Evolutionary conservation across 2,329 filamentous ascomycete genomes (phyloP).

Genomic region (Alternaria consortialis): DNA sequence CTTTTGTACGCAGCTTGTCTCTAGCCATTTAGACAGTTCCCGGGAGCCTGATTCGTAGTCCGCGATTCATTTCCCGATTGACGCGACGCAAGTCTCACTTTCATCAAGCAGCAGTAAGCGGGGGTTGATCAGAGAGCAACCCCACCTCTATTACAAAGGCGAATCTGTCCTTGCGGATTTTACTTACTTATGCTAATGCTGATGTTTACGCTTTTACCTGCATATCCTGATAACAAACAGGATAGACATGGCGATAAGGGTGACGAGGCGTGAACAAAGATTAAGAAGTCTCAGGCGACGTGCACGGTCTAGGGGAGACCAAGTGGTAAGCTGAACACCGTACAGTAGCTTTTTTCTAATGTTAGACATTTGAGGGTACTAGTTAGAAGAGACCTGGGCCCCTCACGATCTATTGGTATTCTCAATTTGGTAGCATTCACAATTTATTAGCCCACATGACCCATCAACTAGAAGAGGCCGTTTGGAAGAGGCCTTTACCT

Average conservation of each 20-base stretch:
- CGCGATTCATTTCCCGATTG: conserved; percentile 1
- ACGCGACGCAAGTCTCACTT: neutral
- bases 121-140: neutral
- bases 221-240: conserved; percentile 4
- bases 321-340: neutral
- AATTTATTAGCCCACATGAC: neutral
- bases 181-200: neutral
- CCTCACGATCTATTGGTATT: conserved; percentile 2
- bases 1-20: conserved; percentile 1
- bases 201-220: neutral
- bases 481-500: neutral
- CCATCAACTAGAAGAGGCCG: neutral
- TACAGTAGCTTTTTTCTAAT: neutral
- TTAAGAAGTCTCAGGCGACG: neutral
- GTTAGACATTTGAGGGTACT: neutral
- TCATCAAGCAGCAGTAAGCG: neutral
- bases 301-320: neutral
- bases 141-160: neutral
- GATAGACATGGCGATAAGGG: conserved; percentile 1
- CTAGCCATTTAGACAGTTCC: neutral
- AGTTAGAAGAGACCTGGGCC: conserved; percentile 1
- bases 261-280: conserved; percentile 1
- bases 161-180: neutral
- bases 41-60: neutral
- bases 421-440: too few relatives aligned